These are phyloP conservation scores for Grosmannia huntii DNA, from an alignment of 2,329 filamentous ascomycete species.

Conservation along the genomic window DNA sequence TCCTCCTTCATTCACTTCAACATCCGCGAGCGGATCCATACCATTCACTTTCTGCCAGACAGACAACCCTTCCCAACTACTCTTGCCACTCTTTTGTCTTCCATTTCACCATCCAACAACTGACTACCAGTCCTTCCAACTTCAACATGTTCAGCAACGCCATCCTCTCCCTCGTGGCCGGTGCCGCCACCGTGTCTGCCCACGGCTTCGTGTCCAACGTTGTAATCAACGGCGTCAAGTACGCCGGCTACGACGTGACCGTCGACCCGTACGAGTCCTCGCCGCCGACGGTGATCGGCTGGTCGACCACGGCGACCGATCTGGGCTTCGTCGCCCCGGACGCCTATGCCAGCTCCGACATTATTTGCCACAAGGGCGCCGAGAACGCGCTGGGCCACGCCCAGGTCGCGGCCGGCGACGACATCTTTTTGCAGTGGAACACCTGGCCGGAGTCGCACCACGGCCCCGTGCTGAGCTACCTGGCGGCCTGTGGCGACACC, in stretches of 20 bases:
- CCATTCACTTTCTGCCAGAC: neutral
- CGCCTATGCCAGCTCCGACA: conserved; percentile 25
- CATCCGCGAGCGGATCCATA: neutral
- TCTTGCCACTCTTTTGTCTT: neutral
- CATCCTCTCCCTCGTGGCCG: conserved; percentile 20
- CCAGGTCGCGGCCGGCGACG: conserved; percentile 25
- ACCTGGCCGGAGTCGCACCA: conserved; percentile 29
- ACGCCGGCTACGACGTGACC: conserved; percentile 28
- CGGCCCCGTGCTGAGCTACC: conserved; percentile 49
- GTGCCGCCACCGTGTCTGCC: conserved; percentile 40
- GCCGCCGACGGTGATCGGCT: conserved; percentile 26
- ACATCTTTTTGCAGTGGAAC: conserved; percentile 27
- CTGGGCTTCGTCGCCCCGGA: conserved; percentile 37
- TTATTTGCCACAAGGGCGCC: conserved; percentile 32
- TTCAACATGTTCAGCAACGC: conserved; percentile 1
- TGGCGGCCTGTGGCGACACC: conserved; percentile 22
- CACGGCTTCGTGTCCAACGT: conserved; percentile 12
- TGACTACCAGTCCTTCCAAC: neutral
- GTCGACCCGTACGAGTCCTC: conserved; percentile 22
- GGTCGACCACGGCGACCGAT: conserved; percentile 29
- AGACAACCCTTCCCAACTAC: neutral
- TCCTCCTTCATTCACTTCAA: neutral
- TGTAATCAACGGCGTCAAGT: conserved; percentile 54
- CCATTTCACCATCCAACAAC: neutral
- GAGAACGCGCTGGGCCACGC: conserved; percentile 24